phyloP scores from a whole-genome alignment of 2,329 filamentous ascomycete genomes.

The Aspergillus luchuensis region DNA sequence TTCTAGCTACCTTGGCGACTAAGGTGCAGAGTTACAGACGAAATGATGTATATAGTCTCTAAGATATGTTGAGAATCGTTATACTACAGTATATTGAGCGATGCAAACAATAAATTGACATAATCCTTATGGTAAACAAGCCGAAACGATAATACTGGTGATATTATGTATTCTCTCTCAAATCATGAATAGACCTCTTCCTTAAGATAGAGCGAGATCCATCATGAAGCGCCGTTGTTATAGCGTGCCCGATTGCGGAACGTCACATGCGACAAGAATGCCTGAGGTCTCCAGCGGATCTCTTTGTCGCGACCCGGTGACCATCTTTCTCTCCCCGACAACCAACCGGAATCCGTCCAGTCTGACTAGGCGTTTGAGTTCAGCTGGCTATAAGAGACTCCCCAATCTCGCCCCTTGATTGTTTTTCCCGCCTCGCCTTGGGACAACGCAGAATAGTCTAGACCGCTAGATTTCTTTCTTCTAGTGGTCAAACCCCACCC shows the following conservation, averaged over 20 bases:
- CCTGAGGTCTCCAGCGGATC: slow-evolving; percentile 9
- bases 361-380: neutral
- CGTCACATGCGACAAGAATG: slow-evolving; percentile 10
- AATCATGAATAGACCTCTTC: too few relatives aligned
- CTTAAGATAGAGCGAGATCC: too few relatives aligned
- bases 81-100: too few relatives aligned
- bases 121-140: too few relatives aligned
- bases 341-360: slow-evolving; percentile 7
- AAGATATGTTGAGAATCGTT: too few relatives aligned
- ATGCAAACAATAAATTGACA: too few relatives aligned
- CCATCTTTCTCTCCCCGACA: neutral
- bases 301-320: slow-evolving; percentile 1
- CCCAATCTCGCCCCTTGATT: neutral
- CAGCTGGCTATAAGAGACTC: slow-evolving; percentile 6
- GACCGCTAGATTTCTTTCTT: slow-evolving; percentile 10
- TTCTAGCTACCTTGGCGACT: too few relatives aligned
- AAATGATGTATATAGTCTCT: too few relatives aligned
- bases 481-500: slow-evolving; percentile 12
- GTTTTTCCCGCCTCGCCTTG: neutral
- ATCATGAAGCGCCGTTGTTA: neutral
- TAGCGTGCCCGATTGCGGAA: neutral
- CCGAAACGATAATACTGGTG: neutral
- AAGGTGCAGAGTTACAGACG: too few relatives aligned
- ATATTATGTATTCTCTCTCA: neutral
- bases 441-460: slow-evolving; percentile 12